Conservation (phyloP, 23 red algal genomes). For the Agarophyton chilense region DNA sequence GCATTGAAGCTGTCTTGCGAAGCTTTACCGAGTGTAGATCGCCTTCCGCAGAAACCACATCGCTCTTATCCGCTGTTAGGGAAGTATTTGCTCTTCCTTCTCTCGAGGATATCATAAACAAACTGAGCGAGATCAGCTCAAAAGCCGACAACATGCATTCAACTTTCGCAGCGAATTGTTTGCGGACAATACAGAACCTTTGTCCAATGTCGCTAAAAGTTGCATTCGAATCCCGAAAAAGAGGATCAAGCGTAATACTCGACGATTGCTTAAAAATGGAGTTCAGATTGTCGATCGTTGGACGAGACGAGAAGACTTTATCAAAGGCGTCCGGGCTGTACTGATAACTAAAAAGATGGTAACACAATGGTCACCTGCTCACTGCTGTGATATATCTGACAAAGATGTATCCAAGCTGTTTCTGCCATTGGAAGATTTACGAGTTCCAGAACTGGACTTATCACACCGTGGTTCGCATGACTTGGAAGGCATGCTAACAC, state of each 20-base stretch:
- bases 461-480: too few relatives aligned
- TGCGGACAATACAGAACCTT: conserved; percentile 18
- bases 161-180: conserved; percentile 33
- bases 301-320: conserved; percentile 73
- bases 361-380: conserved; percentile 65
- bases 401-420: conserved; percentile 61
- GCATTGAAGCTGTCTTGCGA: background rate
- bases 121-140: background rate
- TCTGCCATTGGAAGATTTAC: conserved; percentile 50
- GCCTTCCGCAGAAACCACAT: background rate
- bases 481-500: background rate
- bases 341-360: conserved; percentile 82
- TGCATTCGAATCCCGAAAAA: conserved; percentile 50
- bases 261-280: conserved; percentile 76
- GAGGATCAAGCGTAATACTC: conserved; percentile 40
- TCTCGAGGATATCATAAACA: conserved; percentile 46
- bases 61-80: background rate
- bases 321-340: conserved; percentile 74
- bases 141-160: background rate
- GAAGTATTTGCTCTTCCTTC: conserved; percentile 36
- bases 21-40: background rate
- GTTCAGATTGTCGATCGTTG: conserved; percentile 55
- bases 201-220: conserved; percentile 72
- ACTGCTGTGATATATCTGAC: conserved; percentile 37
- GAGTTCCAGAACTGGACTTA: conserved; percentile 44